A percentile compares a stretch with the other conserved stretches of the same genome.
These are phyloP conservation scores for Brasenia schreberi DNA, from an alignment of 164 flowering plant species.

Conservation along the genomic window DNA sequence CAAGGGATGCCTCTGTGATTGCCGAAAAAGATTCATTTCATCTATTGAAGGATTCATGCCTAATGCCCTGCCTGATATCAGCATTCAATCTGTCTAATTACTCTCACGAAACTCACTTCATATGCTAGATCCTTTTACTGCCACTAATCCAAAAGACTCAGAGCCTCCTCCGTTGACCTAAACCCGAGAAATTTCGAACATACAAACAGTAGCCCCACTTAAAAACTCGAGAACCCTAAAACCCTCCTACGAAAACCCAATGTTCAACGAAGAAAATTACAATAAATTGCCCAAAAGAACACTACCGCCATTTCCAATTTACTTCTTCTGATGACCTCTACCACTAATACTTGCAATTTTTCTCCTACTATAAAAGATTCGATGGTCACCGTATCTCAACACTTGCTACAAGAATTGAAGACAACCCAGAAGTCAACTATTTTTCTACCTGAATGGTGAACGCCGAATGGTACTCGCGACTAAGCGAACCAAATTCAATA, in stretches of 20 bases:
- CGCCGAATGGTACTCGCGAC: background rate
- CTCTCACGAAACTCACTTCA: conserved; percentile 1
- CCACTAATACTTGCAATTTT: background rate
- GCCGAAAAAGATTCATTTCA: conserved; percentile 84
- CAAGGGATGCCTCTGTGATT: conserved; percentile 81
- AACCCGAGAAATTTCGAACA: background rate
- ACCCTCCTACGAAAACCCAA: background rate
- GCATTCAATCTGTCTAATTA: conserved; percentile 62
- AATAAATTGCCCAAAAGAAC: background rate
- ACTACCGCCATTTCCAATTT: background rate
- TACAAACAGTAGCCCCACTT: background rate
- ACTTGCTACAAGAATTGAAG: background rate
- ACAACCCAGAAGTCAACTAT: background rate
- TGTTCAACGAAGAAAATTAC: background rate
- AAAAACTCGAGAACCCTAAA: background rate
- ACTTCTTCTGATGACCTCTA: background rate
- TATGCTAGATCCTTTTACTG: background rate
- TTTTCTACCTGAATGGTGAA: background rate
- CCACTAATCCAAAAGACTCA: background rate
- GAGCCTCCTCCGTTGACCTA: background rate
- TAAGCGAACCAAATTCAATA: background rate
- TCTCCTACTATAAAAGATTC: background rate
- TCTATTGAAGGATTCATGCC: conserved; percentile 83
- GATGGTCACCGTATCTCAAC: background rate
- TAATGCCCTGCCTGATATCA: conserved; percentile 39